Conservation (phyloP, 2,329 filamentous ascomycete genomes). For the Corynespora cassiicola region DNA sequence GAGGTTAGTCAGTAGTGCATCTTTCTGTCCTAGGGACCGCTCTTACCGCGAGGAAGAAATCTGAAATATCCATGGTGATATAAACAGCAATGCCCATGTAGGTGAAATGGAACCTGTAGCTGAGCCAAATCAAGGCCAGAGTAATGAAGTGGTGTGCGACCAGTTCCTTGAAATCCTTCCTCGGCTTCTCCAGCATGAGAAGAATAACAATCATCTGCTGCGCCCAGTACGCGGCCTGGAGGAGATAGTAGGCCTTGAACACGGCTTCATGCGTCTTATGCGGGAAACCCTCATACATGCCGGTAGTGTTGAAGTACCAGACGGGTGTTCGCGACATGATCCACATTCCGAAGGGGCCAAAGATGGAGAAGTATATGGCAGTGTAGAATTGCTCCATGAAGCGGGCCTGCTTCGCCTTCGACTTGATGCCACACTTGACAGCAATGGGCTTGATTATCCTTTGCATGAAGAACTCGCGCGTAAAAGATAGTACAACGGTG, state of each 20-base stretch:
- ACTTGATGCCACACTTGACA: slow-evolving; percentile 70
- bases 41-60: slow-evolving; percentile 91
- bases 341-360: slow-evolving; percentile 84
- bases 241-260: slow-evolving; percentile 96
- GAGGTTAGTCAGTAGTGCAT: background rate
- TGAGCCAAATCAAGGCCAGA: slow-evolving; percentile 79
- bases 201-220: slow-evolving; percentile 91
- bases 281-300: slow-evolving; percentile 89
- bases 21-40: background rate
- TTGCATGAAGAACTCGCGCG: slow-evolving; percentile 96
- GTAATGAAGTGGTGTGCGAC: slow-evolving; percentile 90
- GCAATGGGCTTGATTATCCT: slow-evolving; percentile 81
- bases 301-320: slow-evolving; percentile 92
- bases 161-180: slow-evolving; percentile 94
- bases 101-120: slow-evolving; percentile 96
- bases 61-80: slow-evolving; percentile 91
- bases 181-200: slow-evolving; percentile 86
- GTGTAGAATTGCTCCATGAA: slow-evolving; percentile 99
- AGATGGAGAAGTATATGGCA: slow-evolving; percentile 83
- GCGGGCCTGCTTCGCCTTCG: slow-evolving; percentile 79
- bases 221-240: slow-evolving; percentile 93
- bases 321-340: slow-evolving; percentile 91
- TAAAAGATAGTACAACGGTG: slow-evolving; percentile 87
- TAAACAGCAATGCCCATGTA: slow-evolving; percentile 94
- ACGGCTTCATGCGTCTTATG: slow-evolving; percentile 78